Conservation (phyloP, 306 rosid genomes). For the Quercus mongolica region DNA sequence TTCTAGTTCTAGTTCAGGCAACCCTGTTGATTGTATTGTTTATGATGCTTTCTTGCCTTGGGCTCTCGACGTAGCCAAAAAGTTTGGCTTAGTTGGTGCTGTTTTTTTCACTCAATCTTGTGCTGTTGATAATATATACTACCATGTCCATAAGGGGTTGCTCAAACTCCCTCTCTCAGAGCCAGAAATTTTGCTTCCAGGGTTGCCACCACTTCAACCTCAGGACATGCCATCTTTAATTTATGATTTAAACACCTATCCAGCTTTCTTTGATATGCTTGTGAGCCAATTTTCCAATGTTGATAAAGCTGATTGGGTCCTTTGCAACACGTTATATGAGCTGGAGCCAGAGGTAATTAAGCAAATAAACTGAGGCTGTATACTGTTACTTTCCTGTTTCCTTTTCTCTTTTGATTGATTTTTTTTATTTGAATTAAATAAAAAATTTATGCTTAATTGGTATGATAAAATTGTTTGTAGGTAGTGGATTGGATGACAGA, state of each 20-base stretch:
- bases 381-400: background rate
- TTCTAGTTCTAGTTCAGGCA: slow-evolving; percentile 9
- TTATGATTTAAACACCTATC: slow-evolving; percentile 26
- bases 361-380: background rate
- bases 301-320: slow-evolving; percentile 44
- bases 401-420: background rate
- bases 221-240: slow-evolving; percentile 57
- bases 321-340: slow-evolving; percentile 57
- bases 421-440: background rate
- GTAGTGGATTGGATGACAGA: slow-evolving; percentile 52
- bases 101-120: slow-evolving; percentile 57
- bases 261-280: slow-evolving; percentile 42
- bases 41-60: slow-evolving; percentile 53
- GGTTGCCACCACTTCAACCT: slow-evolving; percentile 42
- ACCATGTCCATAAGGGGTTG: slow-evolving; percentile 32
- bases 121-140: slow-evolving; percentile 39
- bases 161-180: slow-evolving; percentile 30
- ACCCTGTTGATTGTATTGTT: slow-evolving; percentile 40
- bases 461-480: slow-evolving; percentile 13
- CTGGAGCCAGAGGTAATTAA: slow-evolving; percentile 50
- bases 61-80: slow-evolving; percentile 52
- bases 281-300: slow-evolving; percentile 47
- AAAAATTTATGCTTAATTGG: too few species aligned
- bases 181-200: slow-evolving; percentile 22
- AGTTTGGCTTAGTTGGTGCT: slow-evolving; percentile 35